Percentiles rank a stretch among this genome's conserved stretches.
These are phyloP conservation scores for Acacia acuminata DNA, from an alignment of 306 rosid species.

Conservation along the genomic window DNA sequence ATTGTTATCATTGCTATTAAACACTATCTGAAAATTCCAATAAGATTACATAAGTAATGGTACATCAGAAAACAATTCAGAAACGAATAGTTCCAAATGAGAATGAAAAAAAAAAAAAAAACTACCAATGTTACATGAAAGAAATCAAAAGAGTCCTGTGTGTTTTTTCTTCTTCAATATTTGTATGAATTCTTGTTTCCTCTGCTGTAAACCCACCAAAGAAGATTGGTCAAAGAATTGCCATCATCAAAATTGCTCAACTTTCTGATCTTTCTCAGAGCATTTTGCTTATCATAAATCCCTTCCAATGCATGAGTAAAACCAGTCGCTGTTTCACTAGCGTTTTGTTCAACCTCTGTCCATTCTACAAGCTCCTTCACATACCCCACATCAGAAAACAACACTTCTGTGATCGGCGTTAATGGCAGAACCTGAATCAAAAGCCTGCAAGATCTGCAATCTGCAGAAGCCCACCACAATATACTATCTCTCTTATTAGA, in stretches of 20 bases:
- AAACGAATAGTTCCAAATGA: not conserved
- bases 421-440: conserved; percentile 80
- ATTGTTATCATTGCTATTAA: not conserved
- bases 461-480: conserved; percentile 88
- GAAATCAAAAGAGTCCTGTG: not conserved
- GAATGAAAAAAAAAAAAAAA: not conserved
- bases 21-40: not conserved
- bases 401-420: conserved; percentile 39
- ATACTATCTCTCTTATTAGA: conserved; percentile 77
- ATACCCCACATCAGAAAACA: conserved; percentile 46
- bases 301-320: conserved; percentile 76
- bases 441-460: conserved; percentile 81
- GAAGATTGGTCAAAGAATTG: conserved; percentile 64
- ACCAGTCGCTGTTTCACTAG: conserved; percentile 80
- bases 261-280: conserved; percentile 48
- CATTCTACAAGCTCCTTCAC: conserved; percentile 72
- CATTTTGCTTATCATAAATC: conserved; percentile 54
- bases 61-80: not conserved
- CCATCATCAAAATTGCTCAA: conserved; percentile 79
- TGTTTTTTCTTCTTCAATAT: not conserved
- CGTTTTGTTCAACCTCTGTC: conserved; percentile 74
- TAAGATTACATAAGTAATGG: not conserved
- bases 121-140: not conserved
- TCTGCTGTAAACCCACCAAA: conserved; percentile 95
- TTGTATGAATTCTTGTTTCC: not conserved